Evolutionary conservation across 2,329 filamentous ascomycete species (phyloP).

Genomic region (Xylariomycetidae sp.): DNA sequence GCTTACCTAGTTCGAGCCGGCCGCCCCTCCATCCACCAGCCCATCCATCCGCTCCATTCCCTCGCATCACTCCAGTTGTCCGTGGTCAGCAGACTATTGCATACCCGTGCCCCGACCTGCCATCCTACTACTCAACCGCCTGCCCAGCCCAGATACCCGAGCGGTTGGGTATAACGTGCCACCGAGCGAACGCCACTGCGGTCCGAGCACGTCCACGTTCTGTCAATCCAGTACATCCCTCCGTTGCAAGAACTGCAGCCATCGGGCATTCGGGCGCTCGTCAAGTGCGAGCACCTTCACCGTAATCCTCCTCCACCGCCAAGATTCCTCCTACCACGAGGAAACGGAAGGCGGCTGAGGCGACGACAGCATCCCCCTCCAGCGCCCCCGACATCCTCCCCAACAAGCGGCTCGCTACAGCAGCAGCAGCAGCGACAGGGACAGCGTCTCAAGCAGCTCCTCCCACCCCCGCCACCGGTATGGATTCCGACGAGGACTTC

Average conservation of each 20-base stretch:
- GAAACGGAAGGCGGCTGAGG: conserved; percentile 62
- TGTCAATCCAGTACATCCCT: too few relatives aligned
- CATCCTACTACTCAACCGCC: too few relatives aligned
- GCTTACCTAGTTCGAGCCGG: too few relatives aligned
- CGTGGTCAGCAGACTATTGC: too few relatives aligned
- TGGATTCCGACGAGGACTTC: conserved; percentile 96
- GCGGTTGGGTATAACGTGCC: too few relatives aligned
- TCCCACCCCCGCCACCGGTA: conserved; percentile 87
- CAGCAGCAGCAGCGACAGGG: conserved; percentile 32
- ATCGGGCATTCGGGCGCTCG: conserved; percentile 12
- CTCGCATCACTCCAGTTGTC: too few relatives aligned
- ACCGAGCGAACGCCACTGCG: too few relatives aligned
- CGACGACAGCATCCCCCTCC: conserved; percentile 45
- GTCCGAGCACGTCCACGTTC: too few relatives aligned
- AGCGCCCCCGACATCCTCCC: conserved; percentile 32
- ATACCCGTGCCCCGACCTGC: too few relatives aligned
- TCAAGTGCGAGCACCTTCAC: conserved; percentile 16
- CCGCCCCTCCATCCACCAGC: too few relatives aligned
- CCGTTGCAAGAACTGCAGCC: conserved; percentile 1
- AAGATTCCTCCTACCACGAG: conserved; percentile 55
- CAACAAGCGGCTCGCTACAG: conserved; percentile 50
- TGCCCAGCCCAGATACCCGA: background rate
- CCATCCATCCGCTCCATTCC: too few relatives aligned
- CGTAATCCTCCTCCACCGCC: conserved; percentile 13
- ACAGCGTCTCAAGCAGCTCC: conserved; percentile 69